Percentiles rank a stretch among this genome's conserved stretches.
These are phyloP conservation scores for Salix koriyanagi DNA, from an alignment of 345 rosid species.

Conservation along the genomic window DNA sequence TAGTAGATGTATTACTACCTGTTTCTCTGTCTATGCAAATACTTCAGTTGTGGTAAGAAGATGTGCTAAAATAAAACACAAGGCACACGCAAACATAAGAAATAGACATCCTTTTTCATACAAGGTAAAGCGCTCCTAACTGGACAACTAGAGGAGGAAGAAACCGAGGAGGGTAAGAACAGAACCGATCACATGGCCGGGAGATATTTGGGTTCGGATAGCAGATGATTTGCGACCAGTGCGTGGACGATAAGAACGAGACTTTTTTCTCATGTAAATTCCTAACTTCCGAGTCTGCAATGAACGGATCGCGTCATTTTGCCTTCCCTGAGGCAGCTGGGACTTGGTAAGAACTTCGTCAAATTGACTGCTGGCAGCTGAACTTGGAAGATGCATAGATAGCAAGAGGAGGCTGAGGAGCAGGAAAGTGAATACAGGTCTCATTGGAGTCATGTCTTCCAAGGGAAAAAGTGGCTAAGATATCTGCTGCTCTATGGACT, in stretches of 20 bases:
- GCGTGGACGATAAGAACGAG: background rate
- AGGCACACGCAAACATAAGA: background rate
- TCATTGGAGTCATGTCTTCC: slow-evolving; percentile 9
- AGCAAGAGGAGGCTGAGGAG: slow-evolving; percentile 10
- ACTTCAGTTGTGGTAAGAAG: background rate
- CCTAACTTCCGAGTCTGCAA: slow-evolving; percentile 3
- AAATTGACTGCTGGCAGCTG: background rate
- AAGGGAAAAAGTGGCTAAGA: background rate
- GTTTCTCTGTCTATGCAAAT: background rate
- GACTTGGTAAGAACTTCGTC: background rate
- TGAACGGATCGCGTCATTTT: background rate
- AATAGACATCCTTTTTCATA: background rate
- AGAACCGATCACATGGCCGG: slow-evolving; percentile 6
- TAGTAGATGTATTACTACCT: background rate
- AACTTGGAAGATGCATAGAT: slow-evolving; percentile 12
- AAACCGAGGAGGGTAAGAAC: slow-evolving; percentile 5
- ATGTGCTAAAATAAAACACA: background rate
- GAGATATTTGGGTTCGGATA: background rate
- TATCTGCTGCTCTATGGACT: background rate
- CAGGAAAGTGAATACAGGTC: background rate
- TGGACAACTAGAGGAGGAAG: slow-evolving; percentile 3
- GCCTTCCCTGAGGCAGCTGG: background rate
- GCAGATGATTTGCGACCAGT: slow-evolving; percentile 12
- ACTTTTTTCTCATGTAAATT: background rate
- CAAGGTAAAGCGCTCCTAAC: background rate